Base-by-base conservation (phyloP, 208 protist species). In the Trichomonas gallinae region DNA sequence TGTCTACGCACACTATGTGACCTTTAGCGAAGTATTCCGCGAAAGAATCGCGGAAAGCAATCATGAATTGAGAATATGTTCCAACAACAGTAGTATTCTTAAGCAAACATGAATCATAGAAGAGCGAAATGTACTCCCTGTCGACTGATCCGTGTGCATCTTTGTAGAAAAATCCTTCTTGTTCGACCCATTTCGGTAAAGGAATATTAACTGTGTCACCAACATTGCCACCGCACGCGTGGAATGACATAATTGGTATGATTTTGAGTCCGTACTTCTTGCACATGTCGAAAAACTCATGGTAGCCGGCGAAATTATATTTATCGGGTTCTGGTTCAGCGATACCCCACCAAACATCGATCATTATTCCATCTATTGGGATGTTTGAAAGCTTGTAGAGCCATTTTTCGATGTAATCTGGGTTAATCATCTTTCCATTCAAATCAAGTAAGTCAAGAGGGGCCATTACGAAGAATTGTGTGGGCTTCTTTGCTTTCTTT, bases 141-240 rank as follows among this genome's bases (percentile, higher is more conserved):
- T 98, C 93, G 8, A 48, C 63, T 31, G 98, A 45, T 10, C 97
- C 97, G 0, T 96, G 3, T 49, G 87, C 63, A 97, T 98, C 98
- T 17, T 81, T 97, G 96, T 98, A 98, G 48, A 87, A 98, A 0
- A 97, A n/a, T 17, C 21, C 97, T 96, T 97, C 96, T 34, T 46
- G 9, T 23, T 88, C 63, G 21, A 98, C 97, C 97, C 97, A 98
- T 3, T 42, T 15, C n/a, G 98, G 98, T 15, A 98, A 72, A 26
- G 97, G 81, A 91, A 98, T 98, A 88, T 98, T 97, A 91, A 96
- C 97, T 11, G 13, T 31, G 63, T 98, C 98, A 87, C 98, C 98
- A 49, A 98, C 97, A 96, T 98, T 98, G 11, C 97, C 97, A 63
- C 98, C 98, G 96, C 98, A 98, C 91, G 97, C 72, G 89, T 98